Evolutionary conservation across 257 asterid genomes (phyloP), one percentile per base, ranked within the genome.

Genomic region (Penstemon davidsonii): DNA sequence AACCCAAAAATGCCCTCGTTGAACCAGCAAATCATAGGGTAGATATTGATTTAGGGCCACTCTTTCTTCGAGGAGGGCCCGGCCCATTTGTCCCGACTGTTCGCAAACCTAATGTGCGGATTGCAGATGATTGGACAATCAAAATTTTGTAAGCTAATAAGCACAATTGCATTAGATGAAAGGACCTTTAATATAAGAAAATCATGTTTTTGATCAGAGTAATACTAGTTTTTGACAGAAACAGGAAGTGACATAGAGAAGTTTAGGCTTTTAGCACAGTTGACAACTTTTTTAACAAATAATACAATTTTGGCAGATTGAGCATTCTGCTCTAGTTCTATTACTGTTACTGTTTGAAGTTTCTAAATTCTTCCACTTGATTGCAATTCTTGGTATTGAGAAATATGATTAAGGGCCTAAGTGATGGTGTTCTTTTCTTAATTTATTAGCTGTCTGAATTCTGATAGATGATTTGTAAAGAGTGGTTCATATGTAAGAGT

Each of bases 11-110:
- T 5, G 95, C 91, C 60, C 51, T 83, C 1, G 68, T 90, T 12
- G 96, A 88, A 79, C 95, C 92, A 3, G 85, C 67, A 52, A 85
- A 80, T 45, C 77, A 77, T 57, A 86, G 75, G 78, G 81, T 81
- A 11, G 84, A 78, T 4, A 75, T 88, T 12, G 90, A 87, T 44
- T 62, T 54, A 44, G 97, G 96, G 39, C 96, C 96, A 4, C 83
- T 90, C 61, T 65, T 75, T 65, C 79, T 88, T 60, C 81, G 80
- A 45, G 87, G 81, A 62, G 86, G 86, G 46, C 39, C 19, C 45
- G 73, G 77, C 43, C 67, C 78, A 46, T 72, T 75, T 38, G 83
- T 61, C 59, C 70, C 70, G 15, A 85, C 91, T 71, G 77, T 85
- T 64, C 91, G 88, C 68, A 85, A 85, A 74, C 91, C 91, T 13